These are phyloP conservation scores for Podospora pseudoanserina DNA, from an alignment of 495 filamentous ascomycete genomes.

Conservation along the genomic window DNA sequence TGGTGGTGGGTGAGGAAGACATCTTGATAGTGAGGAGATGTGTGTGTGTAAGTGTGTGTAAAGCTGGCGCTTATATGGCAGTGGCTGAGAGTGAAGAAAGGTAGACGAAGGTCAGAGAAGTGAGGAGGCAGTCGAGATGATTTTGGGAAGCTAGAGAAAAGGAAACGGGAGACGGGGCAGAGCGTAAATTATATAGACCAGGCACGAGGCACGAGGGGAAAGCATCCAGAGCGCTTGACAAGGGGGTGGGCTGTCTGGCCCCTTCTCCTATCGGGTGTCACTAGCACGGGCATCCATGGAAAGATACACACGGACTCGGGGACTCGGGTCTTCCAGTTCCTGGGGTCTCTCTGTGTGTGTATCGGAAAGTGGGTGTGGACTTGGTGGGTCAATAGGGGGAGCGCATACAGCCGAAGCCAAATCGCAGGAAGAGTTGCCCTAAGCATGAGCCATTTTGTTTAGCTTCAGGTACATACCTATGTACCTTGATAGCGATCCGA, in stretches of 20 bases:
- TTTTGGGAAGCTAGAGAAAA: neutral
- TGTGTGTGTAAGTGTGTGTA: neutral
- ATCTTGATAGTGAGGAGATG: constrained; percentile 5
- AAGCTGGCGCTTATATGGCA: neutral
- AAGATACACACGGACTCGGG: neutral
- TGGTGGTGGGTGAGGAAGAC: constrained; percentile 7
- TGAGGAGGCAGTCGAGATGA: constrained; percentile 1
- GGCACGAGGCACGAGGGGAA: neutral
- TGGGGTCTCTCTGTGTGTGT: neutral
- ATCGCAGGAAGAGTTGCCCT: neutral
- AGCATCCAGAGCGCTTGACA: neutral
- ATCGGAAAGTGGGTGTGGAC: neutral
- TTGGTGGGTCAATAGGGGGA: constrained; percentile 1
- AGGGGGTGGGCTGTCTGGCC: constrained; percentile 12
- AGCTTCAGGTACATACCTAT: neutral
- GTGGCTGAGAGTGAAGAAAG: neutral
- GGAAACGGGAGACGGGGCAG: neutral
- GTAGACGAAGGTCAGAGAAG: neutral
- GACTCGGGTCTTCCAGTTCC: neutral
- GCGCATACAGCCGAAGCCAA: neutral
- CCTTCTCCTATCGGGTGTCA: neutral
- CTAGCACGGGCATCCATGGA: neutral
- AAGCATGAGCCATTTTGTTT: constrained; percentile 10
- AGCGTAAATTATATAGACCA: constrained; percentile 10
- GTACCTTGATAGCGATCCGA: neutral